Evolutionary conservation across 2,329 filamentous ascomycete genomes (phyloP), one percentile per base, ranked within the genome.

Genomic region (Thelonectria olida): DNA sequence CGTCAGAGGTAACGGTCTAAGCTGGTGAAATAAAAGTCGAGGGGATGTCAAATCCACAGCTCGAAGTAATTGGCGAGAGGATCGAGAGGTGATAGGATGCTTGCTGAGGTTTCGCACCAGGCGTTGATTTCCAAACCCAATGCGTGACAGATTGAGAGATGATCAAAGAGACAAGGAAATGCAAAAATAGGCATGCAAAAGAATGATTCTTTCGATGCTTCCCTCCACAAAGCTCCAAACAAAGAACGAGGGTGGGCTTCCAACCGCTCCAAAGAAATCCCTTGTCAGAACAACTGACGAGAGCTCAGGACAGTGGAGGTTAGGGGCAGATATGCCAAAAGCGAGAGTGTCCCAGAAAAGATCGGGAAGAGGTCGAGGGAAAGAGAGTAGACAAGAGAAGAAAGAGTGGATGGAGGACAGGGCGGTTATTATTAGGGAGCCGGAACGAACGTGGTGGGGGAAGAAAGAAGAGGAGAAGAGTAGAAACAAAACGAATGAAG

Each of bases 21-120:
- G 47, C 54, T 56, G 63, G 47, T 52, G 23, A 50, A 55, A 39
- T 61, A 58, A 66, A 70, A 45, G 54, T 55, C 57, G 56, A 62
- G 56, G 54, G 63, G 65, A 72, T 72, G 61, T 72, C 69, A 71
- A 72, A 72, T 66, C 68, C 67, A 58, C 53, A 27, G 47, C 52
- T 63, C 56, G 60, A 28, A 27, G 44, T 2, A 15, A 56, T 64
- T 52, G 62, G 58, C 59, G 53, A 45, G 59, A 39, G 49, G 19
- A 57, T 58, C 58, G 48, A 42, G 19, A 42, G 34, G 38, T 67
- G 55, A 58, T 58, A 59, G 56, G 28, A 42, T 63, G 44, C 5
- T 25, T 63, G 64, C 61, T 62, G 63, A 61, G 70, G 66, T 51
- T 66, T 72, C 52, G 70, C 70, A 70, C 61, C 70, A 64, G 66